Conservation (phyloP, 2,329 filamentous ascomycete genomes). For the Mollisia scopiformis region DNA sequence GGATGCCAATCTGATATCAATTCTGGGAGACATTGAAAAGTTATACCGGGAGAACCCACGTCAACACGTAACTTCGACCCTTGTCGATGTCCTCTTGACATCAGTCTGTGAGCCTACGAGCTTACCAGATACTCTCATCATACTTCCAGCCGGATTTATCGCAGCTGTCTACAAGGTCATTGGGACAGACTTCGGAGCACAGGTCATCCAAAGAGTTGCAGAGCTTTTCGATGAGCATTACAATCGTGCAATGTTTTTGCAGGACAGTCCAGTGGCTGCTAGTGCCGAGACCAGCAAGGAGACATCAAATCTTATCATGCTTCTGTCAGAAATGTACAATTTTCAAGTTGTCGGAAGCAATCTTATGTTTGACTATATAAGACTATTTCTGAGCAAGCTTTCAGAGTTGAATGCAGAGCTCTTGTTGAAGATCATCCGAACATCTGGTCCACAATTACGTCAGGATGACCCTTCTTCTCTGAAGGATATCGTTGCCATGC, state of each 20-base stretch:
- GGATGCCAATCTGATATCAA: slow-evolving; percentile 85
- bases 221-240: slow-evolving; percentile 74
- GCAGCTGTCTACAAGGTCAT: slow-evolving; percentile 85
- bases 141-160: slow-evolving; percentile 87
- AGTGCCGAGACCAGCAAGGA: slow-evolving; percentile 54
- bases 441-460: slow-evolving; percentile 79
- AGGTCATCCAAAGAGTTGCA: slow-evolving; percentile 79
- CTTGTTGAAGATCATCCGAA: slow-evolving; percentile 80
- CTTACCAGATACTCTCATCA: slow-evolving; percentile 85
- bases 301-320: slow-evolving; percentile 75
- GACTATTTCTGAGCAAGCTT: slow-evolving; percentile 72
- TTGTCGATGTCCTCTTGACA: slow-evolving; percentile 78
- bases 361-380: slow-evolving; percentile 89
- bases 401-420: slow-evolving; percentile 89
- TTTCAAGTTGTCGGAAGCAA: slow-evolving; percentile 85
- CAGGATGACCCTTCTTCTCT: slow-evolving; percentile 87
- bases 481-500: slow-evolving; percentile 82
- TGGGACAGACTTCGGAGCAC: slow-evolving; percentile 87
- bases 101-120: slow-evolving; percentile 78
- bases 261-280: slow-evolving; percentile 33
- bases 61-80: slow-evolving; percentile 81
- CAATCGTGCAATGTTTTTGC: slow-evolving; percentile 41
- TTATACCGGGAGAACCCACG: slow-evolving; percentile 83
- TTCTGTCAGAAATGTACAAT: slow-evolving; percentile 87
- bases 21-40: slow-evolving; percentile 79